These are phyloP conservation scores for Tricholomella constricta DNA, from an alignment of 768 basidiomycete species.

Conservation along the genomic window DNA sequence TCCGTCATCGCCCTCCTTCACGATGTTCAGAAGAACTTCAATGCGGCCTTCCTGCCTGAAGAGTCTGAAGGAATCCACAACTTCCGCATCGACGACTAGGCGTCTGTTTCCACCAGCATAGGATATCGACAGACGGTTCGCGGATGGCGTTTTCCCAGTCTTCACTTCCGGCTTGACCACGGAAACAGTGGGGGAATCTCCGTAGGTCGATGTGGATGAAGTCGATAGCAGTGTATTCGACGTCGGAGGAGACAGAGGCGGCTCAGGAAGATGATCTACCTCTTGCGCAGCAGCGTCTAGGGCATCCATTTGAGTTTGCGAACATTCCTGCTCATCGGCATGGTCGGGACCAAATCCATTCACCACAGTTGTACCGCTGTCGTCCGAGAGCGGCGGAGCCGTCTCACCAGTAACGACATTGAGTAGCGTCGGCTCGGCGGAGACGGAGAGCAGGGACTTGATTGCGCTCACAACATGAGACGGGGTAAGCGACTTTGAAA, in stretches of 20 bases:
- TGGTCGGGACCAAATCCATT: constrained; percentile 23
- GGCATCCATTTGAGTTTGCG: constrained; percentile 20
- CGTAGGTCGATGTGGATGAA: constrained; percentile 46
- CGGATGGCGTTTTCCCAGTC: constrained; percentile 57
- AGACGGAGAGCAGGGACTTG: constrained; percentile 46
- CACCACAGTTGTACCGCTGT: constrained; percentile 24
- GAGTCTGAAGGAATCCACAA: constrained; percentile 80
- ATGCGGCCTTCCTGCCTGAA: constrained; percentile 83
- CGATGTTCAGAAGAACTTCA: constrained; percentile 71
- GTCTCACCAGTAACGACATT: constrained; percentile 38
- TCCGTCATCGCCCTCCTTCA: constrained; percentile 53
- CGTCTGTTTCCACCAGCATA: constrained; percentile 89
- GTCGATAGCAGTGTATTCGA: constrained; percentile 49
- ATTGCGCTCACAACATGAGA: constrained; percentile 4
- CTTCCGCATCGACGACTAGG: constrained; percentile 85
- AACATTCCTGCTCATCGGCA: constrained; percentile 14
- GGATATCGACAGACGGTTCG: constrained; percentile 90
- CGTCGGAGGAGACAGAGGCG: constrained; percentile 57
- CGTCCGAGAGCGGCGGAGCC: constrained; percentile 17
- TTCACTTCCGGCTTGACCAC: constrained; percentile 38
- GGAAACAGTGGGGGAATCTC: constrained; percentile 43
- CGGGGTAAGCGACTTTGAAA: constrained; percentile 21
- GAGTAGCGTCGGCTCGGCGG: constrained; percentile 54
- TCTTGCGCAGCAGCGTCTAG: constrained; percentile 23
- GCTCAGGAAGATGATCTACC: constrained; percentile 57